A percentile compares a stretch with the other conserved stretches of the same genome.
Conservation (phyloP, 2,329 filamentous ascomycete species). For the Pestalotiopsis fici region DNA sequence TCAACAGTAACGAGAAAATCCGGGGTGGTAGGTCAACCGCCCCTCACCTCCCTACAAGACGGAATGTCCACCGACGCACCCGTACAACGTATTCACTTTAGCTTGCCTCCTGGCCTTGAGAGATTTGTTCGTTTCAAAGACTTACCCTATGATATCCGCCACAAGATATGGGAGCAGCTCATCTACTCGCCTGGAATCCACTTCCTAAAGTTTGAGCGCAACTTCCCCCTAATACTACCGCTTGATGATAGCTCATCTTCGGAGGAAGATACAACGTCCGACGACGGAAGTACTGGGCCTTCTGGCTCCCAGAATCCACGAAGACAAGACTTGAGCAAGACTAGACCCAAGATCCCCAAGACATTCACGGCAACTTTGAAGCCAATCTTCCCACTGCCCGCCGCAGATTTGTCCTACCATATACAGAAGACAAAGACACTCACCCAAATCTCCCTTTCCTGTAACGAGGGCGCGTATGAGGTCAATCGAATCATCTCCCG, state of each 20-base stretch:
- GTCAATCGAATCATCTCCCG: constrained; percentile 17
- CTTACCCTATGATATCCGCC: constrained; percentile 29
- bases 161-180: constrained; percentile 26
- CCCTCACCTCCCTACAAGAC: neutral
- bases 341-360: neutral
- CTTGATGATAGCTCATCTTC: constrained; percentile 8
- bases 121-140: constrained; percentile 23
- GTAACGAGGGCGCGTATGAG: constrained; percentile 21
- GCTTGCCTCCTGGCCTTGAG: constrained; percentile 20
- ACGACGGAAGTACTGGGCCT: constrained; percentile 4
- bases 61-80: neutral
- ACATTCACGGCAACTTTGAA: constrained; percentile 19
- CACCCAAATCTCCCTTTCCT: constrained; percentile 21
- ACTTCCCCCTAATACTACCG: neutral
- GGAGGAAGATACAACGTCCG: constrained; percentile 11
- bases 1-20: neutral
- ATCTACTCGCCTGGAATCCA: constrained; percentile 30
- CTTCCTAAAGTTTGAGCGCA: constrained; percentile 27
- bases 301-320: neutral
- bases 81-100: constrained; percentile 16
- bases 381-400: constrained; percentile 19
- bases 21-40: neutral
- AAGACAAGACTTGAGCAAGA: neutral
- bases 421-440: constrained; percentile 22
- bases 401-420: constrained; percentile 29